Base-by-base conservation (phyloP, 345 rosid genomes). In the Trapa bicornis region DNA sequence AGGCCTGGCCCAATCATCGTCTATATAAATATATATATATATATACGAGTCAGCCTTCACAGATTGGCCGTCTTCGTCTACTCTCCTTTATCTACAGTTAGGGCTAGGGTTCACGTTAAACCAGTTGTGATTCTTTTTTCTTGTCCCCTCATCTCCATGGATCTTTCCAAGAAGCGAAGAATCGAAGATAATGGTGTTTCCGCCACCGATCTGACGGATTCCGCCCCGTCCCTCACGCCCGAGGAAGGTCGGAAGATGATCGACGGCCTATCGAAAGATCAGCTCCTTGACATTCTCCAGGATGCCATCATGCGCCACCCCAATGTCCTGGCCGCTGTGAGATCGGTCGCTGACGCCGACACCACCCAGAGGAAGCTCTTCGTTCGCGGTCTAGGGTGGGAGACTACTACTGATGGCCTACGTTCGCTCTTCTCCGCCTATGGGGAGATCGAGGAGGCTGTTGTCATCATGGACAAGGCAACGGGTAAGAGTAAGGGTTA, bases 301-400 rank as follows among this genome's bases (percentile, higher is more conserved):
- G 66, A 69, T 29, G 92, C 91, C 32, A 76, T 77, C 3, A 65
- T 73, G 22, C 68, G 79, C 41, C 91, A 91, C 72, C 63, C 81
- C 0, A 89, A 89, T 33, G 79, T 91, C 2, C 79, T 84, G 0
- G 84, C 75, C 0, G 45, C 81, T 10, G 89, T 89, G 32, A 73
- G 92, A 42, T 66, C 85, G 12, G 67, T 87, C 43, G 96, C 94
- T 0, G 94, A 91, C 43, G 68, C 79, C 5, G 96, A 91, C 32
- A 74, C 86, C 67, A 65, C 93, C 32, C 94, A 83, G 78, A 83
- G 97, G 47, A 91, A 91, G 82, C 82, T 91, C 12, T 91, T 91
- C 72, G 73, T 91, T 32, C 96, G 91, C 41, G 97, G 97, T 16
- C 87, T 91, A 15, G 93, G 91, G 38, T 88, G 88, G 89, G 94